Evolutionary conservation across 1,284 basidiomycete genomes (phyloP).

Genomic region (Wolfiporia cocos): DNA sequence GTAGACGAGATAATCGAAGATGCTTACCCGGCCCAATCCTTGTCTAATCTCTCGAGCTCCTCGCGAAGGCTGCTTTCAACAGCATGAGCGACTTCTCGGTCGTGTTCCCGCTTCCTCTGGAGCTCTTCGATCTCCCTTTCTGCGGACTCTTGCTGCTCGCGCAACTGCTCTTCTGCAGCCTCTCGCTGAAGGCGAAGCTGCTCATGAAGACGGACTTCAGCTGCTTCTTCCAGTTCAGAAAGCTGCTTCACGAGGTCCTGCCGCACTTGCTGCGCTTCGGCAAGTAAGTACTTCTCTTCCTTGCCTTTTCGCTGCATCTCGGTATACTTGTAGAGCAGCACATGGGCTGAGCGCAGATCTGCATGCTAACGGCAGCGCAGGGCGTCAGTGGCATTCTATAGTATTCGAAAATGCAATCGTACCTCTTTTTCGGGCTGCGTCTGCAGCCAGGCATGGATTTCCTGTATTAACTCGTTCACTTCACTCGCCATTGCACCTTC

Average conservation of each 20-base stretch:
- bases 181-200: constrained; percentile 10
- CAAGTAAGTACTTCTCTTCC: constrained; percentile 12
- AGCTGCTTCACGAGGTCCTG: constrained; percentile 17
- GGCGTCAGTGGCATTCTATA: not conserved
- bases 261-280: constrained; percentile 12
- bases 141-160: constrained; percentile 6
- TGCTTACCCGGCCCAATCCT: constrained; percentile 33
- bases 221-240: constrained; percentile 6
- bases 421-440: constrained; percentile 32
- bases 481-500: constrained; percentile 30
- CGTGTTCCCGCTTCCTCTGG: constrained; percentile 23
- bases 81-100: constrained; percentile 29
- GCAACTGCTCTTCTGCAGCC: constrained; percentile 13
- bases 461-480: constrained; percentile 29
- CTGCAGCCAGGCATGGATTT: constrained; percentile 31
- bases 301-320: constrained; percentile 14
- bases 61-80: constrained; percentile 31
- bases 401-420: constrained; percentile 1
- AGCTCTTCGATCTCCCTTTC: constrained; percentile 19
- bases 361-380: constrained; percentile 9
- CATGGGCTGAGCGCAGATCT: constrained; percentile 19
- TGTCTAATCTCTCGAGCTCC: constrained; percentile 29
- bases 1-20: not conserved
- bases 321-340: constrained; percentile 16
- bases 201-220: too few relatives aligned